Percentiles rank a stretch among this genome's conserved stretches.
phyloP scores from a whole-genome alignment of 768 basidiomycete genomes.

The Amanita jacksonii region DNA sequence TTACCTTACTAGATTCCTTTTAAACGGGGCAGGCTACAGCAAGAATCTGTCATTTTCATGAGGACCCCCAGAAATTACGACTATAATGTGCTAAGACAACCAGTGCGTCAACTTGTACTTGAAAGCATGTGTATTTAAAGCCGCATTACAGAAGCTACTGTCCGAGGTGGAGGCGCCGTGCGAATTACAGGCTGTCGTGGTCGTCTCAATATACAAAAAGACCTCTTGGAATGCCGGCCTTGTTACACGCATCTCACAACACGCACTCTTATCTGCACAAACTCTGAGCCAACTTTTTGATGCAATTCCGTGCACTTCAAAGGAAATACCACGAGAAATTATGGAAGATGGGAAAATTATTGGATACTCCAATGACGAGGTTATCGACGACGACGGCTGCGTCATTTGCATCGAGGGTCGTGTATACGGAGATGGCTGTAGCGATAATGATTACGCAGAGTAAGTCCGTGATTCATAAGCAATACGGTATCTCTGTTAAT shows the following conservation, averaged over 20 bases:
- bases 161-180: slow-evolving; percentile 14
- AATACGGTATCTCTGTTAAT: slow-evolving; percentile 2
- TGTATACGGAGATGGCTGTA: slow-evolving; percentile 46
- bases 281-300: slow-evolving; percentile 55
- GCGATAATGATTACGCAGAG: slow-evolving; percentile 48
- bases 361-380: slow-evolving; percentile 19
- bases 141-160: slow-evolving; percentile 15
- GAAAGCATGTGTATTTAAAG: neutral
- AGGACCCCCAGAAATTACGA: slow-evolving; percentile 58
- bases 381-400: slow-evolving; percentile 22
- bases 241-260: slow-evolving; percentile 55
- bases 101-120: slow-evolving; percentile 21
- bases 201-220: slow-evolving; percentile 50
- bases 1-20: neutral
- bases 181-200: slow-evolving; percentile 39
- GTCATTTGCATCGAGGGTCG: slow-evolving; percentile 54
- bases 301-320: slow-evolving; percentile 53
- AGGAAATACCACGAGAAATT: slow-evolving; percentile 37
- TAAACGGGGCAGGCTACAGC: slow-evolving; percentile 29
- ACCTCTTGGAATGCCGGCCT: slow-evolving; percentile 53
- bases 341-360: slow-evolving; percentile 18
- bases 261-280: slow-evolving; percentile 61
- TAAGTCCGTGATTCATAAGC: slow-evolving; percentile 12
- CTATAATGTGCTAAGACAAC: slow-evolving; percentile 42
- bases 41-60: slow-evolving; percentile 51